Conservation (phyloP, 371 early-diverging fungal genomes). For the Mucor saturninus region DNA sequence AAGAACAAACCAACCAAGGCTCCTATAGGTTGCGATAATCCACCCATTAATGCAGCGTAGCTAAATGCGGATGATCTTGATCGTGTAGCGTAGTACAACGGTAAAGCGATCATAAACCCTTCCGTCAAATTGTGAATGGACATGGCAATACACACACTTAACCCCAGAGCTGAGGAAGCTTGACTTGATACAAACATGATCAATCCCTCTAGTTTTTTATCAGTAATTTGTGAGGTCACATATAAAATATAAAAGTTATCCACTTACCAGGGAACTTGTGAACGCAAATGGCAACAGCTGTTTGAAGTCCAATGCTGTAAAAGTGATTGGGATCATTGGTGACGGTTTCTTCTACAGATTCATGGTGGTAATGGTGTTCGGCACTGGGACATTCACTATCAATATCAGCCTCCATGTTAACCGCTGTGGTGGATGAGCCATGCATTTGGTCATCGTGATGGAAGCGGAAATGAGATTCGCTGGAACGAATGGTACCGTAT, state of each 20-base stretch:
- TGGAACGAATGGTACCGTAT: slow-evolving; percentile 35
- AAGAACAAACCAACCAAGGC: slow-evolving; percentile 59
- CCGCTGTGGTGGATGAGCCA: background rate
- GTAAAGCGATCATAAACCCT: slow-evolving; percentile 78
- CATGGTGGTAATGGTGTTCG: slow-evolving; percentile 26
- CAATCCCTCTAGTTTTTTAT: slow-evolving; percentile 62
- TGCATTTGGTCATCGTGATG: slow-evolving; percentile 32
- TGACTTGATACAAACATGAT: slow-evolving; percentile 74
- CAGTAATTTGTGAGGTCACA: background rate
- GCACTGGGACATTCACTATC: slow-evolving; percentile 9
- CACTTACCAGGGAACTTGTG: slow-evolving; percentile 77
- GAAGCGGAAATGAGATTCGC: slow-evolving; percentile 44
- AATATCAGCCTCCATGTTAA: background rate
- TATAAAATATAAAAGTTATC: background rate
- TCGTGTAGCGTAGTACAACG: slow-evolving; percentile 72
- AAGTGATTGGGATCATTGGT: slow-evolving; percentile 27
- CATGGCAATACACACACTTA: slow-evolving; percentile 73
- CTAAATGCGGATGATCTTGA: slow-evolving; percentile 65
- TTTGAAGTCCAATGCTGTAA: slow-evolving; percentile 70
- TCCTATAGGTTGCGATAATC: slow-evolving; percentile 66
- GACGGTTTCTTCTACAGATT: slow-evolving; percentile 23
- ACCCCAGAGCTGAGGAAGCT: slow-evolving; percentile 64
- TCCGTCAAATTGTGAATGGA: slow-evolving; percentile 84
- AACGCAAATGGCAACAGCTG: slow-evolving; percentile 78
- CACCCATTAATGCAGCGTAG: slow-evolving; percentile 68